Base-by-base conservation (phyloP, 495 filamentous ascomycete genomes). In the Umbilicaria muhlenbergii region DNA sequence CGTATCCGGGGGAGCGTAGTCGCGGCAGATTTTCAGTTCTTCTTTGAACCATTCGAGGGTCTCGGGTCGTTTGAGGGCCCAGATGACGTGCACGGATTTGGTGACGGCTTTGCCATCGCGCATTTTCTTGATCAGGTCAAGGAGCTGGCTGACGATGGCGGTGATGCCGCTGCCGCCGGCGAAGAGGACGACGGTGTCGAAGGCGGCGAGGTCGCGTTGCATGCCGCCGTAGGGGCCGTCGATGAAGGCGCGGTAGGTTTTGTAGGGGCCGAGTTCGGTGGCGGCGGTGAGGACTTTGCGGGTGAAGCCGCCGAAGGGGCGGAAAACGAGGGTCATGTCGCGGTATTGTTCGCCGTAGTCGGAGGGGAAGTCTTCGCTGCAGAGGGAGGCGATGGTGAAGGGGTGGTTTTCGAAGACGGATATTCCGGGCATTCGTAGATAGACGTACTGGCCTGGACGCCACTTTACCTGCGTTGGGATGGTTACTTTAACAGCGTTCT, bases 21-120 rank as follows among this genome's bases (percentile, higher is more conserved):
- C 81, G 47, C 85, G 70, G 63, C 88, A 91, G 52, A 94, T 86
- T 38, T 85, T 71, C 36, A 95, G 69, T 58, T 94, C 91, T 64
- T 95, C 89, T 56, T 83, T 83, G 71, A 96, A 96, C 89, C 89
- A 96, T 58, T 93, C 86, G 74, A 96, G 87, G 7, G 84, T 85
- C 61, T 94, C 89, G 32, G 84, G 74, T 41, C 80, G 76, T 58
- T 88, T 89, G 38, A 96, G 65, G 15, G 87, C 78, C 89, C 89
- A 96, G 11, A 96, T 74, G 5, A 96, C 83, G 16, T 87, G 80
- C 21, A 96, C 79, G 42, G 81, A 82, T 60, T 78, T 84, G 13
- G 88, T 94, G 42, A 94, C 82, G 31, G 89, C 91, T 52, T 94
- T 93, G 14, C 83, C 81, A 54, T 92, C 86, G 14, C 83, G 78